Conservation (phyloP, 495 filamentous ascomycete genomes). For the Talaromyces thailandensis region DNA sequence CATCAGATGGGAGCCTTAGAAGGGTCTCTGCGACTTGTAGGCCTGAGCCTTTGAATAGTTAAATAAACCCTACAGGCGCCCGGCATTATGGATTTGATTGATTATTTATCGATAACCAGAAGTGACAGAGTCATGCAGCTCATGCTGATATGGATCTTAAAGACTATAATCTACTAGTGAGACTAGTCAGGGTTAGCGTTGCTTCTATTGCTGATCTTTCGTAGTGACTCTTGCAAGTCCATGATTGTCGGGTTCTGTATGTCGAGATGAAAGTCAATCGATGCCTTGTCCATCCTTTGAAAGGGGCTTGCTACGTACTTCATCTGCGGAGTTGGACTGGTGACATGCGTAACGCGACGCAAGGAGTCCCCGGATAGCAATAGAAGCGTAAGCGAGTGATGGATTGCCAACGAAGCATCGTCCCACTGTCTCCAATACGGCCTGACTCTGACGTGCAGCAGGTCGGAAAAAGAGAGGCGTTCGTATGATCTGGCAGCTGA, state of each 20-base stretch:
- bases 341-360: background rate
- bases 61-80: background rate
- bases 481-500: background rate
- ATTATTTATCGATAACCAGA: background rate
- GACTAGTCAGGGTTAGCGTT: background rate
- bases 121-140: background rate
- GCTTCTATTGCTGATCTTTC: background rate
- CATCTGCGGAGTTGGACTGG: background rate
- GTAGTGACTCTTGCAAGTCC: background rate
- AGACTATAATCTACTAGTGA: background rate
- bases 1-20: background rate
- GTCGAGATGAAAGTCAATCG: background rate
- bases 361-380: background rate
- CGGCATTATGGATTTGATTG: background rate
- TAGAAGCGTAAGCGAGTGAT: background rate
- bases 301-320: background rate
- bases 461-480: background rate
- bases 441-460: background rate
- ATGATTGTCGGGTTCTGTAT: background rate
- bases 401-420: background rate
- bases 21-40: background rate
- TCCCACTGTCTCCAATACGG: background rate
- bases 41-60: background rate
- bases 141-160: too few species aligned
- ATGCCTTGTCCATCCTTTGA: background rate